A percentile compares a stretch with the other conserved stretches of the same genome.
Conservation (phyloP, 2,329 filamentous ascomycete genomes). For the Sporothrix brunneoviolacea region DNA sequence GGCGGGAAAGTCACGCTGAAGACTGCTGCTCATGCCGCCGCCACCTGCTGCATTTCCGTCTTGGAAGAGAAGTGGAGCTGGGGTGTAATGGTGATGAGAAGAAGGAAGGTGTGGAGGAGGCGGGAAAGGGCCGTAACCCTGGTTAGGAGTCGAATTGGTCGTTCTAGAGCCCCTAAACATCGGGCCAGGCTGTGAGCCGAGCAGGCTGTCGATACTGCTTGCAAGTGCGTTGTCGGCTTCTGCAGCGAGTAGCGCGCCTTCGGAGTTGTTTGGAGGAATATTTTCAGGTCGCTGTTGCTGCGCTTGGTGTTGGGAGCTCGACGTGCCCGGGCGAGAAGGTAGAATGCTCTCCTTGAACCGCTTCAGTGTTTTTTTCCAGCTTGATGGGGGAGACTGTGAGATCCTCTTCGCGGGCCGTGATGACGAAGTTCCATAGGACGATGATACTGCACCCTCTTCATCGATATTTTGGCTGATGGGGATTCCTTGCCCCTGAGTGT, state of each 20-base stretch:
- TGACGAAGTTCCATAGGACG: conserved; percentile 14
- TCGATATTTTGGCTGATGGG: not conserved
- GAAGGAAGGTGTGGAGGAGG: conserved; percentile 20
- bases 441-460: not conserved
- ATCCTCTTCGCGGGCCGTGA: conserved; percentile 22
- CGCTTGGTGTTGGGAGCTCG: not conserved
- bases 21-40: not conserved
- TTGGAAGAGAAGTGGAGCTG: not conserved
- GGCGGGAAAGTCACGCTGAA: conserved; percentile 3
- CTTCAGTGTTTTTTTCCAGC: conserved; percentile 28
- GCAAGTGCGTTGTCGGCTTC: not conserved
- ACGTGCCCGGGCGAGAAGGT: not conserved
- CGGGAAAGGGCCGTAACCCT: conserved; percentile 22
- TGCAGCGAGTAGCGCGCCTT: not conserved
- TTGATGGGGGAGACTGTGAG: conserved; percentile 23
- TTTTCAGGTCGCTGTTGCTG: conserved; percentile 3
- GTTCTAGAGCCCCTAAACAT: conserved; percentile 26
- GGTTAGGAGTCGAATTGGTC: conserved; percentile 27
- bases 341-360: conserved; percentile 22
- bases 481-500: conserved; percentile 1
- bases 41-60: no score
- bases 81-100: not conserved
- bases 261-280: not conserved
- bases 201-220: conserved; percentile 14
- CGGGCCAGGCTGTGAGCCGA: conserved; percentile 12